Evolutionary conservation across 371 early-diverging fungal genomes (phyloP).

Genomic region (Thermomucor indicae-seudaticae): DNA sequence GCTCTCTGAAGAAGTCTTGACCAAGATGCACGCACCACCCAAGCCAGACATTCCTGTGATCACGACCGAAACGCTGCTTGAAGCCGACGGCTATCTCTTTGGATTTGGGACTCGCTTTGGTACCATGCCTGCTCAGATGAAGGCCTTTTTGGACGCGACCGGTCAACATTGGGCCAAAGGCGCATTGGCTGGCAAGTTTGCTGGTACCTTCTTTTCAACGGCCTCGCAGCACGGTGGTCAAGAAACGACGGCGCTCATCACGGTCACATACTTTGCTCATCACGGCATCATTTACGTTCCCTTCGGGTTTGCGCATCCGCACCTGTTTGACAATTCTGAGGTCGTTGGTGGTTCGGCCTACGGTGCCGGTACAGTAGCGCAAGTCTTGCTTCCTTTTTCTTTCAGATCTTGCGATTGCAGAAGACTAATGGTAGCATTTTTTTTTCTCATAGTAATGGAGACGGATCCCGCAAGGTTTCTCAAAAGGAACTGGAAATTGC

Average conservation of each 20-base stretch:
- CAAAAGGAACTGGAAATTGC: slow-evolving; percentile 63
- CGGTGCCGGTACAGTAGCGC: slow-evolving; percentile 67
- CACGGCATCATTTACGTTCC: slow-evolving; percentile 83
- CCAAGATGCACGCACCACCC: slow-evolving; percentile 60
- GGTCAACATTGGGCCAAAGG: slow-evolving; percentile 70
- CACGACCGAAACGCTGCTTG: slow-evolving; percentile 43
- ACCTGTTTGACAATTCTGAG: slow-evolving; percentile 46
- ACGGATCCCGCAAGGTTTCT: slow-evolving; percentile 26
- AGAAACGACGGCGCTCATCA: slow-evolving; percentile 71
- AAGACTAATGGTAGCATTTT: neutral
- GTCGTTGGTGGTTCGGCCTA: slow-evolving; percentile 71
- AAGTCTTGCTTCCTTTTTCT: slow-evolving; percentile 1
- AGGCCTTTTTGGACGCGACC: slow-evolving; percentile 54
- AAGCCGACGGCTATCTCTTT: slow-evolving; percentile 71
- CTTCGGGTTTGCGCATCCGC: slow-evolving; percentile 54
- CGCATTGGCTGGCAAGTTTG: slow-evolving; percentile 67
- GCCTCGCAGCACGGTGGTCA: slow-evolving; percentile 75
- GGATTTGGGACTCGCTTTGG: slow-evolving; percentile 56
- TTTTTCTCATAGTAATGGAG: slow-evolving; percentile 1
- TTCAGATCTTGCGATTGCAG: neutral
- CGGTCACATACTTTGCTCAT: slow-evolving; percentile 72
- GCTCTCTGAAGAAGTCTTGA: slow-evolving; percentile 51
- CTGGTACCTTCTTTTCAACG: slow-evolving; percentile 73
- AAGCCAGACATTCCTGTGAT: slow-evolving; percentile 55
- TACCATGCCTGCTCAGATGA: slow-evolving; percentile 43